Conservation (phyloP, 148 eudicot species). For the Vaccinium macrocarpon region DNA sequence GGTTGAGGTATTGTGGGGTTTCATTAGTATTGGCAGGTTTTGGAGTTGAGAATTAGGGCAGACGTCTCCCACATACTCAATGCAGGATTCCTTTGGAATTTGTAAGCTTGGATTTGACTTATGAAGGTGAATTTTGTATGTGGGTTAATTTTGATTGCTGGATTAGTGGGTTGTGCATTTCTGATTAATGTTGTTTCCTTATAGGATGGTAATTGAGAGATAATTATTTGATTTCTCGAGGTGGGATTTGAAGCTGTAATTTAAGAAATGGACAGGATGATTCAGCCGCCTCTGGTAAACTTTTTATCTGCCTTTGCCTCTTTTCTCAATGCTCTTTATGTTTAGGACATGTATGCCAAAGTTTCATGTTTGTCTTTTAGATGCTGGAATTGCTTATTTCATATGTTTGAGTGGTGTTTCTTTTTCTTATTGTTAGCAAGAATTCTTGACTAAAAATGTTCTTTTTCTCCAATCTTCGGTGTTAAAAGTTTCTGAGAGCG, state of each 20-base stretch:
- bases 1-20: conserved; percentile 3
- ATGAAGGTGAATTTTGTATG: conserved; percentile 12
- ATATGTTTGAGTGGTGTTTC: background rate
- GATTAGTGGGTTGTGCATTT: conserved; percentile 1
- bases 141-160: background rate
- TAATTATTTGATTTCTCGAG: conserved; percentile 19
- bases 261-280: conserved; percentile 54
- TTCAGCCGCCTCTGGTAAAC: conserved; percentile 79
- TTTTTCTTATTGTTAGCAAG: background rate
- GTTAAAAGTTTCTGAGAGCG: too few species aligned
- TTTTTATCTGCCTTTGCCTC: background rate
- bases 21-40: conserved; percentile 6
- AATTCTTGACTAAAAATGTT: background rate
- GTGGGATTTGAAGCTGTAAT: conserved; percentile 27
- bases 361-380: background rate
- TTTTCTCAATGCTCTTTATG: background rate
- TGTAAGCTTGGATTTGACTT: conserved; percentile 13
- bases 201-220: conserved; percentile 19
- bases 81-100: background rate
- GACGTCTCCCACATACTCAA: background rate
- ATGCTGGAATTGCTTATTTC: conserved; percentile 3
- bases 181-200: background rate
- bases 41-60: background rate
- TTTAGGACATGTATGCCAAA: background rate
- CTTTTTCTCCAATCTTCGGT: background rate